Percentiles rank a stretch among this genome's conserved stretches.
These are phyloP conservation scores for Heliocybe sulcata DNA, from an alignment of 1,284 basidiomycete genomes.

Conservation along the genomic window DNA sequence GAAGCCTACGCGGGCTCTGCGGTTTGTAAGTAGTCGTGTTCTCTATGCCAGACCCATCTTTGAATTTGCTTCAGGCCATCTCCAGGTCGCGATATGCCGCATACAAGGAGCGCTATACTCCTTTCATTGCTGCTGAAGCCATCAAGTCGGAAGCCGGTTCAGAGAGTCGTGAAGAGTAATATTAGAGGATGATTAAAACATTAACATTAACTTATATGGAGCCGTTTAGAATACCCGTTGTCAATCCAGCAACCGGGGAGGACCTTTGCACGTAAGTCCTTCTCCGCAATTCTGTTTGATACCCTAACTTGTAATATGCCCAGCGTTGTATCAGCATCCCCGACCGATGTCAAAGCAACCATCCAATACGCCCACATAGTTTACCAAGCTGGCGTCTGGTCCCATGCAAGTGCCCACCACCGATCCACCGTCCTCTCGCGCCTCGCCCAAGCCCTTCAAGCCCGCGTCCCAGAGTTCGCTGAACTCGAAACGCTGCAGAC, in stretches of 20 bases:
- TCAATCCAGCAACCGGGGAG: constrained; percentile 62
- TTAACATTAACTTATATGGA: background rate
- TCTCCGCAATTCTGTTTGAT: background rate
- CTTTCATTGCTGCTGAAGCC: background rate
- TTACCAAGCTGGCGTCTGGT: constrained; percentile 67
- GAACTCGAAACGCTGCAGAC: constrained; percentile 69
- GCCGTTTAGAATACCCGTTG: constrained; percentile 39
- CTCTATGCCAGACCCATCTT: background rate
- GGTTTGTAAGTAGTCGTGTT: background rate
- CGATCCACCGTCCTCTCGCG: constrained; percentile 61
- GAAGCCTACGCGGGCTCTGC: background rate
- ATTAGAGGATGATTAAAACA: background rate
- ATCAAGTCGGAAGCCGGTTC: background rate
- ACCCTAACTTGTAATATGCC: constrained; percentile 7
- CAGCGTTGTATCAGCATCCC: constrained; percentile 34
- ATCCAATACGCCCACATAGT: constrained; percentile 47
- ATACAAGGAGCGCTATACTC: background rate
- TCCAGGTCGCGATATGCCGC: background rate
- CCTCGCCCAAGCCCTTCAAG: constrained; percentile 55
- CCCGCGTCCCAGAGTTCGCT: constrained; percentile 50
- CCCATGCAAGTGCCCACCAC: constrained; percentile 42
- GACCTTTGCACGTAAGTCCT: constrained; percentile 46
- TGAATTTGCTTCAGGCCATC: background rate
- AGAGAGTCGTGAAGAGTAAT: background rate
- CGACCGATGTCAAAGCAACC: constrained; percentile 41